Percentiles rank a stretch among this genome's conserved stretches.
These are phyloP conservation scores for Mimosa bimucronata DNA, from an alignment of 306 rosid species.

Conservation along the genomic window DNA sequence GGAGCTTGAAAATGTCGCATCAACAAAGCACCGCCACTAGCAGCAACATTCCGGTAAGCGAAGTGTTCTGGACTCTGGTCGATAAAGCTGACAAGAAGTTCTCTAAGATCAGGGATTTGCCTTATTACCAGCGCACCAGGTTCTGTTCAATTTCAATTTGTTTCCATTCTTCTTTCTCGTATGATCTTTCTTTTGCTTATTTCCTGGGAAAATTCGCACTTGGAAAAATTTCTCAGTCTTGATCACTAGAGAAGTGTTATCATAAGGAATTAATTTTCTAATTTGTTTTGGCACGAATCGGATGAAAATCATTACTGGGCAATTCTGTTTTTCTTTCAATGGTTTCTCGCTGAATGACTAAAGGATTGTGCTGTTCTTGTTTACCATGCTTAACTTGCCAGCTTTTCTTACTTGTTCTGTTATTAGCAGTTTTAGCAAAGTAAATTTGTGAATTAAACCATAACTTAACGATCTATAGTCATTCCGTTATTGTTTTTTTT, in stretches of 20 bases:
- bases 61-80: conserved; percentile 72
- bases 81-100: conserved; percentile 84
- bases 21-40: conserved; percentile 19
- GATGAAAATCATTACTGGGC: neutral
- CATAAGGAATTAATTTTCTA: neutral
- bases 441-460: neutral
- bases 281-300: neutral
- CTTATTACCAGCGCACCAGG: conserved; percentile 83
- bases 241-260: neutral
- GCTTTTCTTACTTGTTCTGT: neutral
- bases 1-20: conserved; percentile 32
- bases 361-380: neutral
- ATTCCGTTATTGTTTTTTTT: neutral
- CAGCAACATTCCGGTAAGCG: conserved; percentile 64
- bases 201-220: neutral
- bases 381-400: neutral
- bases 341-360: neutral
- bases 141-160: conserved; percentile 7
- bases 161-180: neutral
- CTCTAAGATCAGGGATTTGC: conserved; percentile 79
- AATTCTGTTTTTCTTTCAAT: neutral
- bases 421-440: neutral
- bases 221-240: neutral
- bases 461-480: neutral
- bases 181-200: neutral